phyloP scores from a whole-genome alignment of 225 moss, liverwort and hornwort genomes.

The Physcomitrium patens region DNA sequence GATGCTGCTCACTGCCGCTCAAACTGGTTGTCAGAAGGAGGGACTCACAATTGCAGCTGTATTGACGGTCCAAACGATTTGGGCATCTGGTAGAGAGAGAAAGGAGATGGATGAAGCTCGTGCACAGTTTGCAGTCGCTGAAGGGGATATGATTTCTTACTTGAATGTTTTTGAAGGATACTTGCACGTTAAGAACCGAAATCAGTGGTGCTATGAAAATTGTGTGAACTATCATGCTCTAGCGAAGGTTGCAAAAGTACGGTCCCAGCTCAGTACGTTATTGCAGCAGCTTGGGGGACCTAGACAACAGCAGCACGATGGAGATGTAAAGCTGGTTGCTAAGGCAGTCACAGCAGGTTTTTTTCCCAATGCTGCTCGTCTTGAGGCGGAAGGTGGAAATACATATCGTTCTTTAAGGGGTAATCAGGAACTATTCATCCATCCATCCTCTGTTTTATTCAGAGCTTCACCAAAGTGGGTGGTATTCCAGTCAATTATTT shows the following conservation, averaged over 20 bases:
- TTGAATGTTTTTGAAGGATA: slow-evolving; percentile 84
- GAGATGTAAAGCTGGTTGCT: slow-evolving; percentile 64
- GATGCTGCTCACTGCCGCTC: slow-evolving; percentile 76
- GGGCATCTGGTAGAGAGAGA: slow-evolving; percentile 88
- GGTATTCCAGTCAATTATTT: slow-evolving; percentile 85
- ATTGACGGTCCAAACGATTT: slow-evolving; percentile 88
- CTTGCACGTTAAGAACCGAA: slow-evolving; percentile 63
- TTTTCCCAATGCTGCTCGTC: slow-evolving; percentile 83
- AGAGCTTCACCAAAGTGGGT: slow-evolving; percentile 94
- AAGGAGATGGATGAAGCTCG: slow-evolving; percentile 91
- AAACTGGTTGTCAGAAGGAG: slow-evolving; percentile 79
- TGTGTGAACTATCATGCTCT: slow-evolving; percentile 91
- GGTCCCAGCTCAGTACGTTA: slow-evolving; percentile 71
- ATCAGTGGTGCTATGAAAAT: slow-evolving; percentile 93
- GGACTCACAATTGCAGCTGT: slow-evolving; percentile 84
- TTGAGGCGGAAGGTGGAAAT: slow-evolving; percentile 83
- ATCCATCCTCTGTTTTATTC: slow-evolving; percentile 93
- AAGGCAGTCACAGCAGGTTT: slow-evolving; percentile 82
- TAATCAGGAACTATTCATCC: slow-evolving; percentile 78
- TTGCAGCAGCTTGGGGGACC: slow-evolving; percentile 66
- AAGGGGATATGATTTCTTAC: slow-evolving; percentile 89
- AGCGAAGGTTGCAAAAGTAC: slow-evolving; percentile 78
- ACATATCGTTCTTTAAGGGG: slow-evolving; percentile 70
- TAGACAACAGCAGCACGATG: slow-evolving; percentile 56
- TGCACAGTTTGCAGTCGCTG: slow-evolving; percentile 78